Conservation (phyloP, 768 basidiomycete genomes). For the Amanita pseudoporphyria region DNA sequence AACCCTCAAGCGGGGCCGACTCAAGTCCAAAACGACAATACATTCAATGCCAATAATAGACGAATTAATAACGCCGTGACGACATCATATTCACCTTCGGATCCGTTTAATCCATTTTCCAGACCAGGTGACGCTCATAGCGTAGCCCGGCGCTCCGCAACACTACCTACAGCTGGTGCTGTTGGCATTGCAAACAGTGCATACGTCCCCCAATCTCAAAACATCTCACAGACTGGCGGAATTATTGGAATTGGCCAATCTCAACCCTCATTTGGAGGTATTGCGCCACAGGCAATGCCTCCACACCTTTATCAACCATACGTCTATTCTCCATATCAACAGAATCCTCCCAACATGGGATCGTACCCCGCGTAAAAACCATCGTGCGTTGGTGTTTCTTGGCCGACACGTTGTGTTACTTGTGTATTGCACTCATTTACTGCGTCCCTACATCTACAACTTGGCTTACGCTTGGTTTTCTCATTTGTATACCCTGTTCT, state of each 20-base stretch:
- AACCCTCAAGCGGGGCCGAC: conserved; percentile 74
- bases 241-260: conserved; percentile 58
- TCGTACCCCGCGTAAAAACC: conserved; percentile 55
- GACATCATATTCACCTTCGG: conserved; percentile 29
- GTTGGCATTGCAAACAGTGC: conserved; percentile 27
- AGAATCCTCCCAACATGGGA: conserved; percentile 71
- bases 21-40: conserved; percentile 59
- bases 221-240: conserved; percentile 42
- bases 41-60: conserved; percentile 23
- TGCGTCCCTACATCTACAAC: conserved; percentile 17
- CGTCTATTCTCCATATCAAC: conserved; percentile 79
- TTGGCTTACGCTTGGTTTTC: conserved; percentile 28
- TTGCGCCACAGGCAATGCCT: conserved; percentile 50
- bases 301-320: conserved; percentile 70
- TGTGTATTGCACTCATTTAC: conserved; percentile 24
- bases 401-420: conserved; percentile 5
- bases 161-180: conserved; percentile 39
- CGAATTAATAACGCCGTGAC: conserved; percentile 25
- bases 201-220: conserved; percentile 56
- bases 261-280: conserved; percentile 53
- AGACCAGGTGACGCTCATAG: conserved; percentile 40
- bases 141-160: conserved; percentile 38
- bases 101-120: conserved; percentile 44
- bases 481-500: conserved; percentile 18
- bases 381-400: conserved; percentile 21